phyloP scores from a whole-genome alignment of 1,284 basidiomycete genomes.

The Marasmius oreades region DNA sequence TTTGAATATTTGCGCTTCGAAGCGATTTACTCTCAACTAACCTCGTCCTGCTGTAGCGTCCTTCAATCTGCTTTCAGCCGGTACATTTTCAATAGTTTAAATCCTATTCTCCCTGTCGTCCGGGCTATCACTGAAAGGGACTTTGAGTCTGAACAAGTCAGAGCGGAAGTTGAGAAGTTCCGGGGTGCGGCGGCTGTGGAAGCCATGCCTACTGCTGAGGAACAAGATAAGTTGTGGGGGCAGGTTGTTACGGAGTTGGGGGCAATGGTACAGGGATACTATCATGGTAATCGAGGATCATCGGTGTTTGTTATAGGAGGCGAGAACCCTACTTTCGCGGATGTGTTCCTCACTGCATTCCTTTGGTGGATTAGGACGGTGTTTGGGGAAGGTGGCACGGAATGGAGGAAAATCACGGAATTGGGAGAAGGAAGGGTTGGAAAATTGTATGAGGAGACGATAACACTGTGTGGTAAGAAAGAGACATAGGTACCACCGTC shows the following conservation, averaged over 20 bases:
- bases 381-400: constrained; percentile 13
- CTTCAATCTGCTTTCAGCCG: constrained; percentile 1
- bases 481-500: too few relatives aligned
- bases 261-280: constrained; percentile 15
- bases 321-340: constrained; percentile 28
- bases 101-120: not conserved
- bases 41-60: too few relatives aligned
- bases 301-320: constrained; percentile 22
- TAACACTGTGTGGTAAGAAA: not conserved
- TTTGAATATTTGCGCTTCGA: too few relatives aligned
- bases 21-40: too few relatives aligned
- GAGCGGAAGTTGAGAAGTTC: constrained; percentile 26
- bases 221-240: not conserved
- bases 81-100: not conserved
- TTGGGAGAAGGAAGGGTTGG: constrained; percentile 25
- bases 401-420: constrained; percentile 25
- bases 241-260: not conserved
- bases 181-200: constrained; percentile 15
- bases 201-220: not conserved
- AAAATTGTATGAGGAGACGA: not conserved
- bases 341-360: constrained; percentile 26
- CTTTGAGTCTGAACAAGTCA: constrained; percentile 18
- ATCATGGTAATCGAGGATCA: constrained; percentile 16
- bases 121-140: constrained; percentile 17
- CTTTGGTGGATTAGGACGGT: constrained; percentile 25